Base-by-base conservation (phyloP, 1,284 basidiomycete genomes). In the Ceratobasidium sp. region DNA sequence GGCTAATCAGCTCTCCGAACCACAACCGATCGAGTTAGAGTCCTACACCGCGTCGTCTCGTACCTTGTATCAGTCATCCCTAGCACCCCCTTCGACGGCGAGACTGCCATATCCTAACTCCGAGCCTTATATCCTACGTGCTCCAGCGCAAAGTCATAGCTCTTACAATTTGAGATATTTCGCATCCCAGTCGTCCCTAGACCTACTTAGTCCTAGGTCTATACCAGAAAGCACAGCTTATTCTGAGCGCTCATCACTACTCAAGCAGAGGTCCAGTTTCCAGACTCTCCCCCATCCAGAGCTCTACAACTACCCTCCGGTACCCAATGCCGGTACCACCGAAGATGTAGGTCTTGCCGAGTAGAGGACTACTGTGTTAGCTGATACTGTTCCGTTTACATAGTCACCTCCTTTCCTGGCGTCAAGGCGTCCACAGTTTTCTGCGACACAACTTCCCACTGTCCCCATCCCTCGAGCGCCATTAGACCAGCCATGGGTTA, bases 391-490 rank as follows among this genome's bases (percentile, higher is more conserved):
- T 6, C 61, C 26, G 2, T 54, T 68, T 23, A 2, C 28, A 37
- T 54, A 74, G 69, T 33, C 58, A 47, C 39, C 60, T 8, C 58
- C 58, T 7, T 31, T 74, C 3, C 28, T 63, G 11, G 37, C 58
- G 28, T 45, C 69, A 1, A 53, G 20, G 23, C 69, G 69, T 10
- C 42, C 26, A 15, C 31, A 23, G 17, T 56, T 35, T 13, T 4
- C 54, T n/a, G 54, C 69, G 42, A 63, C 69, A 28, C 69, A 47
- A 33, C 26, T 74, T 17, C 69, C 69, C 7, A 74, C 69, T 31
- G 69, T 74, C 15, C 69, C 69, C 31, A 63, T 74, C 20, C 45
- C 58, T 33, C 69, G 17, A 35, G n/a, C 64, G 5, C 4, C 31
- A 23, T 51, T 31, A 2, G 28, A 47, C 5, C 17, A 33, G 3